Evolutionary conservation across 2,329 filamentous ascomycete genomes (phyloP).

Genomic region (Penicillium sp.): DNA sequence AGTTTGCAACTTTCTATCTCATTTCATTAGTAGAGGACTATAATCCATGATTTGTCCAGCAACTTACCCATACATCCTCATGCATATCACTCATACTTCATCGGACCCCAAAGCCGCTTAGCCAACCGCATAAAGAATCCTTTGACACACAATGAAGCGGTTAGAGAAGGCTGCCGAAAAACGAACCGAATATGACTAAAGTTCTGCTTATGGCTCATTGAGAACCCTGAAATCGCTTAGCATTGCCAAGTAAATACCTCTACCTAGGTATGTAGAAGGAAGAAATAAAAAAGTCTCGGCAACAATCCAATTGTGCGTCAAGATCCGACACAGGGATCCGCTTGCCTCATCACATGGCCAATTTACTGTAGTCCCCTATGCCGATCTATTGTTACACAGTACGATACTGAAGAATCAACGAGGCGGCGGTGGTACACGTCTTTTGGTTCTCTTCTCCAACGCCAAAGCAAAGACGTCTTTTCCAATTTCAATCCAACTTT

Average conservation of each 20-base stretch:
- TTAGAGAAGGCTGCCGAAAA: not conserved
- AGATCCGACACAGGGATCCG: not conserved
- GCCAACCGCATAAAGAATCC: not conserved
- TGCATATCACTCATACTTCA: not conserved
- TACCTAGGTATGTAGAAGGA: not conserved
- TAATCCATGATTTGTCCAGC: not conserved
- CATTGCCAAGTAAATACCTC: not conserved
- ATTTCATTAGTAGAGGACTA: not conserved
- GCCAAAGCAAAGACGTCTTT: not conserved
- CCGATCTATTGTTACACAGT: not conserved
- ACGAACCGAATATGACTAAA: not conserved
- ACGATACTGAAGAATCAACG: not conserved
- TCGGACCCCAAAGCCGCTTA: not conserved
- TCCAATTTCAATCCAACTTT: not conserved
- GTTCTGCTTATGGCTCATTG: too few species aligned
- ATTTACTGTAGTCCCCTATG: not conserved
- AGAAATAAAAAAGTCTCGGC: not conserved
- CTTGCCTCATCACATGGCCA: not conserved
- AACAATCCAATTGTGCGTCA: not conserved
- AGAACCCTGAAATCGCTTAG: not conserved
- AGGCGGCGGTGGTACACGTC: not conserved
- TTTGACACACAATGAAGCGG: not conserved
- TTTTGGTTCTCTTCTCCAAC: not conserved
- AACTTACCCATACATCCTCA: not conserved
- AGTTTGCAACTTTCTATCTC: not conserved